These are phyloP conservation scores for Yarrowia sp. DNA, from an alignment of 805 yeast genomes.

Conservation along the genomic window DNA sequence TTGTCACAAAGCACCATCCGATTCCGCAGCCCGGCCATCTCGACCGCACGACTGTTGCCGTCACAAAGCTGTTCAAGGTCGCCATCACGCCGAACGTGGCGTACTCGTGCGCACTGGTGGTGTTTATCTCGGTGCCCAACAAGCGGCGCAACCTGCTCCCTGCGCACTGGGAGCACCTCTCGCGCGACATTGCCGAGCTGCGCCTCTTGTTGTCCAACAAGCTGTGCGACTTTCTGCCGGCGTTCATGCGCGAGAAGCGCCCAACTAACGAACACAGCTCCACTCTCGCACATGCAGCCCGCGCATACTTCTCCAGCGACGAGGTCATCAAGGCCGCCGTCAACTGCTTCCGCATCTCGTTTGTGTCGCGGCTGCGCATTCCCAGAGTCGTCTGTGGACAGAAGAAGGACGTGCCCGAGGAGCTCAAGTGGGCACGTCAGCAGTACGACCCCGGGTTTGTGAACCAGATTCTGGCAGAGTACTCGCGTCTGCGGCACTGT, in stretches of 20 bases:
- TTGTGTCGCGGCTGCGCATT: constrained; percentile 29
- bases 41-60: constrained; percentile 29
- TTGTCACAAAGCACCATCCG: constrained; percentile 33
- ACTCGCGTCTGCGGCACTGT: background rate
- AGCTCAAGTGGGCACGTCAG: constrained; percentile 24
- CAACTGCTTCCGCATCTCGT: constrained; percentile 30
- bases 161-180: constrained; percentile 9
- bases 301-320: constrained; percentile 29
- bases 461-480: constrained; percentile 16
- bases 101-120: constrained; percentile 19
- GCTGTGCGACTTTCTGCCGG: constrained; percentile 23
- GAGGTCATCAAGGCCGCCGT: constrained; percentile 30
- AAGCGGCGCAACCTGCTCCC: constrained; percentile 20
- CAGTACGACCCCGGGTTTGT: constrained; percentile 21
- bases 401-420: constrained; percentile 7
- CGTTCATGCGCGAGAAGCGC: constrained; percentile 10
- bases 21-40: constrained; percentile 28
- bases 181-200: constrained; percentile 13
- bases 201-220: constrained; percentile 9
- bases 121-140: constrained; percentile 19
- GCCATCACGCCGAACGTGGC: constrained; percentile 20
- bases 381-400: constrained; percentile 36
- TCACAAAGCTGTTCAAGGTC: constrained; percentile 33
- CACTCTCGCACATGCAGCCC: background rate
- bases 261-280: background rate